Conservation (phyloP, 169 alveolate species). For the Eimeria sp. region DNA sequence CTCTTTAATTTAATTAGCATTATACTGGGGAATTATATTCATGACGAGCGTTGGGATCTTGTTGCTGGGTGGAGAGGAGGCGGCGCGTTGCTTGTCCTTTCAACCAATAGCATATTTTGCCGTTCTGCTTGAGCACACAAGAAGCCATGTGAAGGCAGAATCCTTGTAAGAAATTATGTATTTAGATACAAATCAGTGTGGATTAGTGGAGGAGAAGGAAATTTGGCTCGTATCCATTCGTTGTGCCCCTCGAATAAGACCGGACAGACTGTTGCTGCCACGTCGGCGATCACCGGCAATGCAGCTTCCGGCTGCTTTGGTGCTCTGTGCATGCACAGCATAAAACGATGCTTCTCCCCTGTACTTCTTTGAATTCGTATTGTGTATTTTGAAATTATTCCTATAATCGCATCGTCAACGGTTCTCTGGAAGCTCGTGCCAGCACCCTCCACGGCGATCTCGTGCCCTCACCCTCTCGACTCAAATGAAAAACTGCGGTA, state of each 20-base stretch:
- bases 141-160: not conserved
- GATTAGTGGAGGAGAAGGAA: not conserved
- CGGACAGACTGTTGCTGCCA: not conserved
- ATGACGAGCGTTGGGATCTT: too few species aligned
- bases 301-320: not conserved
- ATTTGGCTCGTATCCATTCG: not conserved
- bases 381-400: not conserved
- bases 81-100: too few species aligned
- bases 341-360: not conserved
- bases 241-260: not conserved
- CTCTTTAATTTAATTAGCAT: too few species aligned
- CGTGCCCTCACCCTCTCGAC: not conserved
- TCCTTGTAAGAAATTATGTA: not conserved
- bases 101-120: too few species aligned
- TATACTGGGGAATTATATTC: too few species aligned
- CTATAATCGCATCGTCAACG: not conserved
- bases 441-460: not conserved
- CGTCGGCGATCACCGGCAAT: not conserved
- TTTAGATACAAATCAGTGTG: not conserved
- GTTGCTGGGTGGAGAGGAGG: too few species aligned
- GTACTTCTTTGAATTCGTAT: not conserved
- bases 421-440: not conserved
- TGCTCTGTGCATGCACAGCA: conserved; percentile 1
- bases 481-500: not conserved
- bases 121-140: not conserved